phyloP scores from a whole-genome alignment of 2,329 filamentous ascomycete genomes.

The Ascochyta pisi region DNA sequence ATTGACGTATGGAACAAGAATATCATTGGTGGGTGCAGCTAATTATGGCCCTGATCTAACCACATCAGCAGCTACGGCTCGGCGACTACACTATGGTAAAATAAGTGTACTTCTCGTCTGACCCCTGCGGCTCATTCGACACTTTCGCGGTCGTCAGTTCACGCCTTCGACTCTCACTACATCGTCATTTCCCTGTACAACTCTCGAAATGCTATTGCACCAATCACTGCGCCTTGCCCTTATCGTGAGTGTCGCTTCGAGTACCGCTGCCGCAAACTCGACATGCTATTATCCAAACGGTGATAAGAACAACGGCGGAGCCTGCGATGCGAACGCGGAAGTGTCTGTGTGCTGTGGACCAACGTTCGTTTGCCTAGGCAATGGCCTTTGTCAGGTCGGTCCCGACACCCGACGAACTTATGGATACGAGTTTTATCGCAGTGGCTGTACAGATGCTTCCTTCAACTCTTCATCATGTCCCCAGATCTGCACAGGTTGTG shows the following conservation, averaged over 20 bases:
- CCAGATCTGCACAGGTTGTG: constrained; percentile 25
- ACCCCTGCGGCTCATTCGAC: constrained; percentile 5
- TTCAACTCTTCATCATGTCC: constrained; percentile 32
- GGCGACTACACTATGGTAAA: constrained; percentile 9
- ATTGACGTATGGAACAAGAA: background rate
- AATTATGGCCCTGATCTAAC: constrained; percentile 4
- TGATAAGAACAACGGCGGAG: constrained; percentile 19
- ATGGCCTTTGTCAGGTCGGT: constrained; percentile 29
- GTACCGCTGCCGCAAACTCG: constrained; percentile 12
- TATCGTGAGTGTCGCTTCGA: background rate
- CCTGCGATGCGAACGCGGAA: constrained; percentile 21
- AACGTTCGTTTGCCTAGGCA: constrained; percentile 30
- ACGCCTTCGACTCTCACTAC: background rate
- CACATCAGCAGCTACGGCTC: constrained; percentile 3
- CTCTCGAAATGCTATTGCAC: constrained; percentile 1
- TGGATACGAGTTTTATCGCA: constrained; percentile 29
- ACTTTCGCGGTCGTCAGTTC: constrained; percentile 2
- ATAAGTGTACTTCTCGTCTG: constrained; percentile 1
- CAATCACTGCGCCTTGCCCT: background rate
- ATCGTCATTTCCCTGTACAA: background rate
- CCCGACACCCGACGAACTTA: constrained; percentile 20
- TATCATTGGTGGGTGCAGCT: constrained; percentile 2
- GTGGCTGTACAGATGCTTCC: constrained; percentile 28
- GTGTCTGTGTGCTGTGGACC: constrained; percentile 34
- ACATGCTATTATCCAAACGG: constrained; percentile 33